phyloP scores from a whole-genome alignment of 345 rosid species.

The Orychophragmus violaceus region DNA sequence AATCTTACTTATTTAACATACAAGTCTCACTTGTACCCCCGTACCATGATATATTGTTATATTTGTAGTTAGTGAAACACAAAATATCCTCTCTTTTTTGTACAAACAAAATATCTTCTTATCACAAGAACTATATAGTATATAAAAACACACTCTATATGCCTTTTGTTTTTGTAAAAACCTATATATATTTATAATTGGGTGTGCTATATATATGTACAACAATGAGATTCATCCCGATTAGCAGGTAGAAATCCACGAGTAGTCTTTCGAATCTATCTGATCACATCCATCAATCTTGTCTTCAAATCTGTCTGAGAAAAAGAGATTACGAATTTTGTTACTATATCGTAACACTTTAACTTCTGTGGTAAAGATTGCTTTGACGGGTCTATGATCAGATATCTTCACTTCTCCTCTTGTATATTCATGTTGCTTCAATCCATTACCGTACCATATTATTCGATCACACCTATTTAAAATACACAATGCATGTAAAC shows the following conservation, averaged over 20 bases:
- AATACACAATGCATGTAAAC: neutral
- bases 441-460: slow-evolving; percentile 59
- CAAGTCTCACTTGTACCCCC: neutral
- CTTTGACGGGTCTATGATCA: slow-evolving; percentile 79
- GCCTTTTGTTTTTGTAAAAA: neutral
- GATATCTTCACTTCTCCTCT: slow-evolving; percentile 67
- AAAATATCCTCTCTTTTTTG: neutral
- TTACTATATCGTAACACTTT: slow-evolving; percentile 10
- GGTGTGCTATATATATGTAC: neutral
- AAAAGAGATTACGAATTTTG: slow-evolving; percentile 39
- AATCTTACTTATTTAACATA: neutral
- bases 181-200: neutral
- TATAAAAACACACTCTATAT: neutral
- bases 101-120: neutral
- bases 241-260: slow-evolving; percentile 24
- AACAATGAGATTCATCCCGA: neutral
- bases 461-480: slow-evolving; percentile 64
- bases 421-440: slow-evolving; percentile 53
- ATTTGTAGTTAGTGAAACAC: neutral
- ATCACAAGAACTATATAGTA: neutral
- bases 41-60: neutral
- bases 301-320: slow-evolving; percentile 53
- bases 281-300: slow-evolving; percentile 22
- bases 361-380: slow-evolving; percentile 50
- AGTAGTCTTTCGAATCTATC: slow-evolving; percentile 25